Conservation (phyloP, 1,284 basidiomycete species). For the Hypsizygus ulmarius region DNA sequence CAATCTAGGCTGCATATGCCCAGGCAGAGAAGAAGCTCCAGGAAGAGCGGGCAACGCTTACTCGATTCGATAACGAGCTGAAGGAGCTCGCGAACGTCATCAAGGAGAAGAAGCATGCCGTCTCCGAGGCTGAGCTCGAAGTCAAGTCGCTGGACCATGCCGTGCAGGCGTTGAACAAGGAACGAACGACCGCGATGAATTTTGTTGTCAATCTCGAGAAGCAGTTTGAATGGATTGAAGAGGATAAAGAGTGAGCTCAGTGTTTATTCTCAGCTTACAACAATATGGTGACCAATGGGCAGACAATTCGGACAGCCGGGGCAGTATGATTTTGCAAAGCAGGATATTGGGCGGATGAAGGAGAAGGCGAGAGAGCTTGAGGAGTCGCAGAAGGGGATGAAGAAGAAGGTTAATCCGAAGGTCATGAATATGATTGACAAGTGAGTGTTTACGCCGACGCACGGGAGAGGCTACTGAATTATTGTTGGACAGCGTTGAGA, state of each 20-base stretch:
- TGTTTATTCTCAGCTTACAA: background rate
- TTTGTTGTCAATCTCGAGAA: slow-evolving; percentile 68
- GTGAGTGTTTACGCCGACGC: slow-evolving; percentile 41
- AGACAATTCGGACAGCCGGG: slow-evolving; percentile 83
- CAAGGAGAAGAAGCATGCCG: slow-evolving; percentile 77
- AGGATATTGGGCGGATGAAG: slow-evolving; percentile 66
- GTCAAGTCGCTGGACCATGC: slow-evolving; percentile 61
- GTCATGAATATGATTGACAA: slow-evolving; percentile 96
- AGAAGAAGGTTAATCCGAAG: slow-evolving; percentile 95
- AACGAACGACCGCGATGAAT: slow-evolving; percentile 46
- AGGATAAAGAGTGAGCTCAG: slow-evolving; percentile 75
- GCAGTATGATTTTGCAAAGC: slow-evolving; percentile 80
- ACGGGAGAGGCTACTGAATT: background rate
- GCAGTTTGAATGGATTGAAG: slow-evolving; percentile 84
- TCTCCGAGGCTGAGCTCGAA: slow-evolving; percentile 70
- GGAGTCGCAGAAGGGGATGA: slow-evolving; percentile 81
- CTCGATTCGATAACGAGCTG: slow-evolving; percentile 86
- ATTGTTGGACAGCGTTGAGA: slow-evolving; percentile 74
- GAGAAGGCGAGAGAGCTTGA: slow-evolving; percentile 78
- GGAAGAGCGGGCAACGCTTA: slow-evolving; percentile 83
- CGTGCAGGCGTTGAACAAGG: slow-evolving; percentile 49
- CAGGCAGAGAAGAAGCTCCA: slow-evolving; percentile 72
- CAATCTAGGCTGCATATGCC: slow-evolving; percentile 47
- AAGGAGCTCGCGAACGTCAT: slow-evolving; percentile 79
- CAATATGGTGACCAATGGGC: slow-evolving; percentile 6